Percentiles rank a stretch among this genome's conserved stretches.
Conservation (phyloP, 2,329 filamentous ascomycete species). For the Fusarium pseudocircinatum region DNA sequence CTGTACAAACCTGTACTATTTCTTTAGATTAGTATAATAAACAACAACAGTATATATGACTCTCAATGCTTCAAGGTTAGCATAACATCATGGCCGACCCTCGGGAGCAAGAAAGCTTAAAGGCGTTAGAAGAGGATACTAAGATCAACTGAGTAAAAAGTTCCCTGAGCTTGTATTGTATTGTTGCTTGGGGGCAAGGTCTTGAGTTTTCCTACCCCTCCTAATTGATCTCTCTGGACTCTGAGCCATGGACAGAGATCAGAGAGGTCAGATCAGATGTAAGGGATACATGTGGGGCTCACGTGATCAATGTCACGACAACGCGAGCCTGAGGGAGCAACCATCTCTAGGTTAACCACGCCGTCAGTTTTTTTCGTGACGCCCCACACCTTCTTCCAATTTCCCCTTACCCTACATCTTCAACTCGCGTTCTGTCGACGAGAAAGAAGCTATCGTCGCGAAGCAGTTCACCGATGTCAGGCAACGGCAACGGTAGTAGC, state of each 20-base stretch:
- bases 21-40: slow-evolving; percentile 20
- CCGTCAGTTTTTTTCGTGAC: slow-evolving; percentile 41
- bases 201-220: not conserved
- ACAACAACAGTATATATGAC: not conserved
- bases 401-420: slow-evolving; percentile 42
- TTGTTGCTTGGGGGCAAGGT: not conserved
- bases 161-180: not conserved
- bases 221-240: not conserved
- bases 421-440: slow-evolving; percentile 22
- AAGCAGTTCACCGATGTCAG: slow-evolving; percentile 42
- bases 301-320: slow-evolving; percentile 20
- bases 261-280: not conserved
- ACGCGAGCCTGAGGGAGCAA: slow-evolving; percentile 3
- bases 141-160: not conserved
- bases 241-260: not conserved
- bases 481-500: slow-evolving; percentile 35
- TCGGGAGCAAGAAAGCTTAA: not conserved
- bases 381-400: slow-evolving; percentile 41
- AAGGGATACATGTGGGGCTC: slow-evolving; percentile 23
- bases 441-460: slow-evolving; percentile 31
- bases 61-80: not conserved
- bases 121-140: not conserved
- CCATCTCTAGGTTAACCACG: slow-evolving; percentile 33
- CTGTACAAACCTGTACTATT: slow-evolving; percentile 16
- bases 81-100: not conserved